Evolutionary conservation across 768 basidiomycete genomes (phyloP).

Genomic region (Mrakia frigida): DNA sequence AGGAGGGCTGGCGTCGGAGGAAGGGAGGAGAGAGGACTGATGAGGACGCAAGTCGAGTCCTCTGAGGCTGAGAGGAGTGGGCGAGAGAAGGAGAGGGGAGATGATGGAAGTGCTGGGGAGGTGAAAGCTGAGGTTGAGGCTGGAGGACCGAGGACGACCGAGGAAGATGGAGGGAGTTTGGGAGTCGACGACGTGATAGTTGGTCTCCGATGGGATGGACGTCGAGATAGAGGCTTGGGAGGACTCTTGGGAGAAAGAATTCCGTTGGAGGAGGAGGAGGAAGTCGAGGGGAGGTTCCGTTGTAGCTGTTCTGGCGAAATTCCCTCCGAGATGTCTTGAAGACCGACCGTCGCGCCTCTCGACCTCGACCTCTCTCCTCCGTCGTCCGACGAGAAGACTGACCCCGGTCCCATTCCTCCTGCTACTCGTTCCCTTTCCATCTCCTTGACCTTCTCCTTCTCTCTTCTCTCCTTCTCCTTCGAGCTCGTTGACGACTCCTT

Average conservation of each 20-base stretch:
- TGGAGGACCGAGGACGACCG: neutral
- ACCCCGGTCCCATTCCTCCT: neutral
- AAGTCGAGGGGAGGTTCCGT: neutral
- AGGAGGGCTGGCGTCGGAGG: neutral
- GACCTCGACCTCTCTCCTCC: neutral
- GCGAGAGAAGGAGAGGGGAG: neutral
- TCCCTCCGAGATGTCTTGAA: neutral
- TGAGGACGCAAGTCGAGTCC: neutral
- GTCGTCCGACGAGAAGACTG: neutral
- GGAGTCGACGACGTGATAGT: neutral
- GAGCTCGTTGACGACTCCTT: conserved; percentile 38
- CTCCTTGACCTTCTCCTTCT: neutral
- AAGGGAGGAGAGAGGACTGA: neutral
- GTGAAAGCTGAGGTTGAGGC: neutral
- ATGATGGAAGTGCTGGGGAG: neutral
- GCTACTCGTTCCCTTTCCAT: neutral
- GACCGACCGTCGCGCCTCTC: neutral
- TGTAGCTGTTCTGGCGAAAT: neutral
- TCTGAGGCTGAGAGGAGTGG: neutral
- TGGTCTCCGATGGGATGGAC: neutral
- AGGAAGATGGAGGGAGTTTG: neutral
- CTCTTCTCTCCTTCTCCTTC: conserved; percentile 7
- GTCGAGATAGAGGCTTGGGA: neutral
- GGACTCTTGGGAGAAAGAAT: neutral
- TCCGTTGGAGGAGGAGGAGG: neutral